Base-by-base conservation (phyloP, 768 basidiomycete species). In the Leccinellum rugosiceps region DNA sequence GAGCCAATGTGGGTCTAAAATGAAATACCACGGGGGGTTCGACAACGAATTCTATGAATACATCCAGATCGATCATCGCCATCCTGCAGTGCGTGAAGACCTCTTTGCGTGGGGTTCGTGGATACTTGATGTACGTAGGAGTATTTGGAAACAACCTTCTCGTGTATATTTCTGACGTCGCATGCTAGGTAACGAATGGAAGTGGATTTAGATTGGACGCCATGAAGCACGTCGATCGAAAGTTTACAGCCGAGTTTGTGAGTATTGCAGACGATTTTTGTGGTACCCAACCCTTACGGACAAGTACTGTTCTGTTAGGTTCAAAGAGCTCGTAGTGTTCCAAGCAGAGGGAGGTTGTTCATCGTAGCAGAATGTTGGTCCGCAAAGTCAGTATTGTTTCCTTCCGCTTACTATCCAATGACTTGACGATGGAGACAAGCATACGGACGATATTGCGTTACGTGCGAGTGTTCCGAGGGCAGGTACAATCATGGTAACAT, bases 161-260 rank as follows among this genome's bases (percentile, higher is more conserved):
- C n/a, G 11, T 21, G 3, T 59, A 28, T 58, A 14, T 45, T 28
- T 49, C 48, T 58, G n/a, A 50, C 8, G 1, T 14, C 11, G 11
- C 23, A 54, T 19, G 53, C 30, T 52, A 92, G 90, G 85, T 82
- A 1, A 89, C 86, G 3, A 82, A 81, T 8, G 86, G 82, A 11
- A 72, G 73, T 31, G 94, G 94, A 13, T 93, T 94, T 70, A 81
- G 93, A 50, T 78, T 96, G 28, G 94, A 96, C 67, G 94, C 94
- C 17, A 89, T 94, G 62, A 97, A 96, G 69, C 94, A 97, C 62
- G 86, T 90, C 50, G 90, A 94, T 70, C 76, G 80, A 56, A 73
- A 75, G 23, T 92, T 92, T 63, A 72, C 89, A n/a, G 65, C 82
- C 3, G 76, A 80, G 34, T 92, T 90, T 74, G 92, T 91, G 61